A percentile compares a stretch with the other conserved stretches of the same genome.
These are phyloP conservation scores for Cicer cuneatum DNA, from an alignment of 306 rosid species.

Conservation along the genomic window DNA sequence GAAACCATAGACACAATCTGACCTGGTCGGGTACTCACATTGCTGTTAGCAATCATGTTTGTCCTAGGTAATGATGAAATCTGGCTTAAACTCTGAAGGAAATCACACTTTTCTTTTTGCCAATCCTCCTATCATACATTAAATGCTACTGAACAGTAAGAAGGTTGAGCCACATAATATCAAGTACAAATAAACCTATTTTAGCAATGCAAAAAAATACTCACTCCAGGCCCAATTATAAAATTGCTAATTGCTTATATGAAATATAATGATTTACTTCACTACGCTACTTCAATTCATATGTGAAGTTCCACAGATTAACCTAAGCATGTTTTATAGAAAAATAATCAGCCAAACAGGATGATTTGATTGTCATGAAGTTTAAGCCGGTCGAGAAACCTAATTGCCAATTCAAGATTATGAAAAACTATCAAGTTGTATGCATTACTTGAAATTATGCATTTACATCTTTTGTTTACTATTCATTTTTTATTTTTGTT, in stretches of 20 bases:
- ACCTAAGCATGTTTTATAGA: conserved; percentile 29
- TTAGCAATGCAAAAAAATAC: conserved; percentile 20
- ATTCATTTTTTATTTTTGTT: conserved; percentile 12
- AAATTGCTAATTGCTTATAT: conserved; percentile 36
- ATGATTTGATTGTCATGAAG: conserved; percentile 25
- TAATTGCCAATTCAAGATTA: conserved; percentile 27
- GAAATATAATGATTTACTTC: conserved; percentile 27
- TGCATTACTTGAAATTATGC: neutral
- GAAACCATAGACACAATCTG: conserved; percentile 61
- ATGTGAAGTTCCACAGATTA: conserved; percentile 31
- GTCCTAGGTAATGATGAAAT: conserved; percentile 91
- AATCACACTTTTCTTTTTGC: conserved; percentile 96
- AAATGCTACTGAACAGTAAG: conserved; percentile 43
- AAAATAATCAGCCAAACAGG: conserved; percentile 35
- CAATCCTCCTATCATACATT: conserved; percentile 85
- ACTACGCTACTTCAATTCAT: conserved; percentile 38
- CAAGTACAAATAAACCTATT: conserved; percentile 34
- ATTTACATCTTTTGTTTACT: neutral
- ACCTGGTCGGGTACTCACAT: conserved; percentile 60
- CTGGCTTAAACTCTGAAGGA: conserved; percentile 89
- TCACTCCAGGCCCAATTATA: conserved; percentile 1
- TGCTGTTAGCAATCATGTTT: conserved; percentile 59
- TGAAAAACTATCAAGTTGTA: conserved; percentile 16
- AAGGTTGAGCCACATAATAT: conserved; percentile 32
- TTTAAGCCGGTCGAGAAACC: conserved; percentile 26